These are phyloP conservation scores for Hygrocybe punicea DNA, from an alignment of 768 basidiomycete genomes.

Conservation along the genomic window DNA sequence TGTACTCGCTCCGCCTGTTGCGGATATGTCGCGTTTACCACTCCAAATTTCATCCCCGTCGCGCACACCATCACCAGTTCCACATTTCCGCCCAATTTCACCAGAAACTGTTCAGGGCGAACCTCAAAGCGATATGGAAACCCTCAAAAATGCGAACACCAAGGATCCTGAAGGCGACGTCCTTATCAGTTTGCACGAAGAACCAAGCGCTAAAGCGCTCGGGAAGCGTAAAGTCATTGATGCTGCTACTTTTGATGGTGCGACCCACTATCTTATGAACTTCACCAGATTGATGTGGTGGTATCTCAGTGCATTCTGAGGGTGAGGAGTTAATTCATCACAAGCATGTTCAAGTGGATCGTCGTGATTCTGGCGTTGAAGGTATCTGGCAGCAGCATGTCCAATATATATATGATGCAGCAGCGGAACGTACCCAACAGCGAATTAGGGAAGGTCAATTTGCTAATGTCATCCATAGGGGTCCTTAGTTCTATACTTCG, in stretches of 20 bases:
- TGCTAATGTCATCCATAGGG: no score
- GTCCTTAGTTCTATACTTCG: no score
- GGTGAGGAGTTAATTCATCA: no score
- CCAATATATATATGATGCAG: constrained; percentile 89
- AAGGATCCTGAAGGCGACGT: constrained; percentile 28
- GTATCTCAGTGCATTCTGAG: constrained; percentile 47
- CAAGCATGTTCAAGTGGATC: constrained; percentile 32
- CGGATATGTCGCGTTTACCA: constrained; percentile 68
- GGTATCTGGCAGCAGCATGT: constrained; percentile 42
- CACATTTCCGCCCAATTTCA: constrained; percentile 18
- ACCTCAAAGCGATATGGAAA: constrained; percentile 17
- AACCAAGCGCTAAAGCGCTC: constrained; percentile 82
- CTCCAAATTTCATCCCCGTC: constrained; percentile 46
- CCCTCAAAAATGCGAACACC: constrained; percentile 9
- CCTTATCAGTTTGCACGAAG: constrained; percentile 38
- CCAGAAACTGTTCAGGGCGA: constrained; percentile 14
- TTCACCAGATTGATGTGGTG: background rate
- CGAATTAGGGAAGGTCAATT: constrained; percentile 46
- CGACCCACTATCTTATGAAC: constrained; percentile 20
- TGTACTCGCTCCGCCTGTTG: constrained; percentile 47
- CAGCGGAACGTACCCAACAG: constrained; percentile 72
- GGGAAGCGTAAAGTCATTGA: constrained; percentile 74
- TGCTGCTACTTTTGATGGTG: constrained; percentile 47
- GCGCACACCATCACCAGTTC: constrained; percentile 69
- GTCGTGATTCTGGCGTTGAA: constrained; percentile 51